phyloP scores from a whole-genome alignment of 2,329 filamentous ascomycete genomes.

The Xylaria sp. region DNA sequence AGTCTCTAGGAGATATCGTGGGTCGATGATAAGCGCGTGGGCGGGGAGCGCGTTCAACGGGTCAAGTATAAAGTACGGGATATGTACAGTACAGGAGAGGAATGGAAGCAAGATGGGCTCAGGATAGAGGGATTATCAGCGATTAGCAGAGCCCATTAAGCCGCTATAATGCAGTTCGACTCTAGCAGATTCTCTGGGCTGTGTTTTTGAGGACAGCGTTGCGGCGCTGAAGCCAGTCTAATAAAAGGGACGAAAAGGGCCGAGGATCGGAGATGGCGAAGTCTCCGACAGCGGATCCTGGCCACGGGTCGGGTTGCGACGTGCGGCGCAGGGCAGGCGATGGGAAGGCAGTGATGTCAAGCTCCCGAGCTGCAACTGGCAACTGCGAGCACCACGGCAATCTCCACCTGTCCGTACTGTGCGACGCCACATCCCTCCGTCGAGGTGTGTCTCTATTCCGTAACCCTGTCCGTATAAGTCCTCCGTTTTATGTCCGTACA shows the following conservation, averaged over 20 bases:
- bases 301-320: background rate
- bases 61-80: background rate
- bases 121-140: background rate
- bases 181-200: slow-evolving; percentile 5
- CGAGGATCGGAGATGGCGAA: slow-evolving; percentile 28
- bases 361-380: background rate
- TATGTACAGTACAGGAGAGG: too few relatives aligned
- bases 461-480: too few relatives aligned
- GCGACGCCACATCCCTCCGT: background rate
- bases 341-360: slow-evolving; percentile 12
- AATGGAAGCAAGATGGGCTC: background rate
- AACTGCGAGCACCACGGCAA: too few relatives aligned
- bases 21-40: background rate
- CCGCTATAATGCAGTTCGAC: background rate
- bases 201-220: background rate
- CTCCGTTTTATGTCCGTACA: too few relatives aligned
- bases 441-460: too few relatives aligned
- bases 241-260: slow-evolving; percentile 15
- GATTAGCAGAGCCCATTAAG: background rate
- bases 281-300: slow-evolving; percentile 27
- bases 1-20: background rate
- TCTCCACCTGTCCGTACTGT: background rate
- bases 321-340: background rate
- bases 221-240: background rate
- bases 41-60: slow-evolving; percentile 1